Base-by-base conservation (phyloP, 176 grass and related monocot species). In the Ensete glaucum region DNA sequence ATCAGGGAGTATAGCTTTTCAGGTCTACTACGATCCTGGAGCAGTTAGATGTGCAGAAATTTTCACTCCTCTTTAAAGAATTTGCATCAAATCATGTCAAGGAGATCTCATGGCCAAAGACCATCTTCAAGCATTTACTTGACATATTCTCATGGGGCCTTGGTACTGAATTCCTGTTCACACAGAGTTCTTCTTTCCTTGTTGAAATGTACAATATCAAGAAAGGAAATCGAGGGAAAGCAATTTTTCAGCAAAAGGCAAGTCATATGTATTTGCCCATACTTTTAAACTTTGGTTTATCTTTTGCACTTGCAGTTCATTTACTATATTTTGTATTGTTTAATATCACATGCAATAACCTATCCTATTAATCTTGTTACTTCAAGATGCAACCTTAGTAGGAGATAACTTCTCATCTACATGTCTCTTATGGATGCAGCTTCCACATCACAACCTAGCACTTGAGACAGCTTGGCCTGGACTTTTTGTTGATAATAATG, bases 211-310 rank as follows among this genome's bases (percentile, higher is more conserved):
- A 83, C 54, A 48, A 84, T 75, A 76, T 91, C 53, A 90, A 89
- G 67, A 92, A 93, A 53, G 82, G 79, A 8, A 77, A 77, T 74
- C 83, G 90, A 88, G 84, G 84, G 75, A 93, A 98, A 93, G 88
- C 82, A 25, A 83, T 91, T 59, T 93, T 92, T 87, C 84, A 91
- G 66, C 86, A 93, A 75, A 89, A 98, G 94, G 94, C 85, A 91
- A 87, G 87, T 78, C 62, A 82, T 85, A 77, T 91, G 79, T 73
- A 87, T 82, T 56, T 73, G 14, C 52, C 57, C 53, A 73, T 73
- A 23, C 12, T 73, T 27, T 56, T 17, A 17, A 15, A 1, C 49
- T 16, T 58, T 9, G 22, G n/a, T 55, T 57, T 29, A 57, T 26
- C 34, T 69, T 69, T 49, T 19, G 6, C 3, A 69, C 8, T 50